Base-by-base conservation (phyloP, 208 protist genomes). In the Trypanosoma congolense region DNA sequence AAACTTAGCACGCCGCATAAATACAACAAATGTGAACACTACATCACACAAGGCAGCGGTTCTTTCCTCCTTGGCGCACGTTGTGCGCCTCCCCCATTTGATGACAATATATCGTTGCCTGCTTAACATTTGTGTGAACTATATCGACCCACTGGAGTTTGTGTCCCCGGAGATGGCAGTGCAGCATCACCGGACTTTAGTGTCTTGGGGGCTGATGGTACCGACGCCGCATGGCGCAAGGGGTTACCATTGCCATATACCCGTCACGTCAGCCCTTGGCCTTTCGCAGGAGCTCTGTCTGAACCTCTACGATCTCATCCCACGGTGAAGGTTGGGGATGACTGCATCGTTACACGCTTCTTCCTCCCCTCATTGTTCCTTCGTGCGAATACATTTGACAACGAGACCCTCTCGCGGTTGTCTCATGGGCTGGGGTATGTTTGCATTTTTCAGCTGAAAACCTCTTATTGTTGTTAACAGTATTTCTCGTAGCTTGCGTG, bases 231-330 rank as follows among this genome's bases (percentile, higher is more conserved):
- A 70, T 31, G 59, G 73, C 22, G 28, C 43, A 12, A 66, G 43
- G 42, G 70, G 56, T 10, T 93, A 88, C 56, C 77, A 80, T 31
- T 91, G 87, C 56, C 86, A 75, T 65, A 87, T 93, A 30, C 75
- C 87, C 8, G 70, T 91, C 28, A 87, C 73, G 33, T 87, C 77
- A 4, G 87, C 87, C 3, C 60, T 83, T 46, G 57, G 68, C 19
- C 70, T 93, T 8, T 79, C 76, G 1, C 49, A 71, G 16, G 60
- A 77, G 21, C 63, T 93, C 9, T 72, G 61, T 16, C 46, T 93
- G 21, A 84, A 67, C 43, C 54, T 93, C 24, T 90, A 80, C 41
- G 82, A 91, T 42, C 73, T 93, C 25, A 87, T 93, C 48, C 87
- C 87, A 42, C 29, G 22, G 36, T 71, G 52, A 71, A n/a, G n/a